Base-by-base conservation (phyloP, 495 filamentous ascomycete species). In the Aspergillus nanangensis region DNA sequence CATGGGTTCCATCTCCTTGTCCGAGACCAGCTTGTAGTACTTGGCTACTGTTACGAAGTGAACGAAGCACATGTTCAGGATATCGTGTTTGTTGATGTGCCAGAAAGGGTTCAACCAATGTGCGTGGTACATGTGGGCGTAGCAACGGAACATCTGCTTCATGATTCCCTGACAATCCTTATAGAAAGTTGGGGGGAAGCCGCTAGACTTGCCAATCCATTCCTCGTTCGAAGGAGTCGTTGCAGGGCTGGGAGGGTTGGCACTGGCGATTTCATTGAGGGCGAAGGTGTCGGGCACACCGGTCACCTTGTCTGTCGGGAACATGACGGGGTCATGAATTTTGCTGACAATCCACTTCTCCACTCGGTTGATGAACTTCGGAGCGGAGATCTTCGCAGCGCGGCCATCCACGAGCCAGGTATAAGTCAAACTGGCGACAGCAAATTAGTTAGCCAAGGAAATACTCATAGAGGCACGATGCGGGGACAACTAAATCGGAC, bases 91-190 rank as follows among this genome's bases (percentile, higher is more conserved):
- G 66, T 82, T 87, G 45, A 91, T 77, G 55, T 92, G 85, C 72
- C 87, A 92, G 67, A 88, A 88, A 8, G 86, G 87, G 40, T 89
- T 84, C 44, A 83, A 58, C 71, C 84, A 92, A 69, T 92, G 87
- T 7, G 82, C 80, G 74, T 88, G 88, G 71, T 92, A 92, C 21
- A 92, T 75, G 68, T 96, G 91, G 25, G 89, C 85, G 55, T 96
- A 96, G 63, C 91, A 89, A 29, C 91, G 89, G 77, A 95, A 93
- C 86, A 96, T 96, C 69, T 96, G 91, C 52, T 90, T 83, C 77
- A 91, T 94, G 56, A 95, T 92, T 49, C 83, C 89, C 66, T 88
- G 84, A 70, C 87, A 87, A 53, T 95, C 88, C 52, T 84, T 78
- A 56, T 90, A 79, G 63, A 94, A 94, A 19, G 83, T 83, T 55